Evolutionary conservation across 495 filamentous ascomycete genomes (phyloP).

Genomic region (Neurospora sp.): DNA sequence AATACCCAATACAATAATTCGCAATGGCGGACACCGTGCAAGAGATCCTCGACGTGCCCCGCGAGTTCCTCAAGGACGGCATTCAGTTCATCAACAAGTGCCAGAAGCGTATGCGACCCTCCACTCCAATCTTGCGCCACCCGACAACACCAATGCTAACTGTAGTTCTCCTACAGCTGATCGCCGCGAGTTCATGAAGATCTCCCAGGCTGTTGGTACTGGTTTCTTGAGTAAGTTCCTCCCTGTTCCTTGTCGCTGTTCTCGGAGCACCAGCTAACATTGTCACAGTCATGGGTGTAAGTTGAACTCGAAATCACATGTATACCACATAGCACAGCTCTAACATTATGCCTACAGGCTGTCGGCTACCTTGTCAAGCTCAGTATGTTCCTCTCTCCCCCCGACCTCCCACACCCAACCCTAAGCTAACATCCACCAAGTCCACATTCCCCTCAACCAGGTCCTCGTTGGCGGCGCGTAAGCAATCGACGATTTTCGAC

Average conservation of each 20-base stretch:
- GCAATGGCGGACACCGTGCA: conserved; percentile 68
- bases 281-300: conserved; percentile 18
- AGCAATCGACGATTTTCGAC: not conserved
- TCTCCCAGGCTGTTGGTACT: conserved; percentile 90
- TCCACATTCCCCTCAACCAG: conserved; percentile 35
- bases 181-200: conserved; percentile 82
- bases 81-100: conserved; percentile 74
- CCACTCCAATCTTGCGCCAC: not conserved
- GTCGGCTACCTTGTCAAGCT: conserved; percentile 94
- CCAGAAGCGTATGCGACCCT: conserved; percentile 58
- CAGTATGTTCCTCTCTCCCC: conserved; percentile 37
- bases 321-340: not conserved
- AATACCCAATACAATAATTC: conserved; percentile 1
- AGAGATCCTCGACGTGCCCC: conserved; percentile 70
- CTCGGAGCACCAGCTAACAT: conserved; percentile 1
- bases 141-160: conserved; percentile 12
- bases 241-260: not conserved
- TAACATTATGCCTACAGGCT: not conserved
- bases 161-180: conserved; percentile 40
- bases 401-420: not conserved
- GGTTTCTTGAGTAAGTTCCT: conserved; percentile 23
- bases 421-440: conserved; percentile 4
- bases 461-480: conserved; percentile 39
- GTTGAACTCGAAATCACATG: not conserved
- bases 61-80: conserved; percentile 74